Percentiles rank a stretch among this genome's conserved stretches.
phyloP scores from a whole-genome alignment of 257 asterid genomes.

The Ajuga chamaepitys region DNA sequence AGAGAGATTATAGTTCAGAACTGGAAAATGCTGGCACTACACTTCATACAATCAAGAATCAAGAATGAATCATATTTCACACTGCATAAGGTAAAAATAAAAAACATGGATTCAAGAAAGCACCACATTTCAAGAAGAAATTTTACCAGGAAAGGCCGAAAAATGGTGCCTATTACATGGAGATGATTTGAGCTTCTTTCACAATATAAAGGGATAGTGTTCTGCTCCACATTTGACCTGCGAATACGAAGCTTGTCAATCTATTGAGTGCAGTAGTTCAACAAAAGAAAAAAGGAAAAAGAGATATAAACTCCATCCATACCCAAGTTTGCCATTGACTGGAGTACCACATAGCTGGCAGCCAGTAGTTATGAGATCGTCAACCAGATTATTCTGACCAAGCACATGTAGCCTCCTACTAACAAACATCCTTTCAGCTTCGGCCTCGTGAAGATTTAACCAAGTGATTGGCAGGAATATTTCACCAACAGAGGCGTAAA shows the following conservation, averaged over 20 bases:
- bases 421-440: slow-evolving; percentile 57
- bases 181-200: slow-evolving; percentile 39
- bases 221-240: slow-evolving; percentile 34
- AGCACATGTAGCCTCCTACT: slow-evolving; percentile 41
- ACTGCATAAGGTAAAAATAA: background rate
- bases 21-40: background rate
- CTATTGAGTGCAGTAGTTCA: background rate
- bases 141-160: slow-evolving; percentile 65
- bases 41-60: background rate
- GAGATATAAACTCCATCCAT: slow-evolving; percentile 11
- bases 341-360: slow-evolving; percentile 58
- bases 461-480: slow-evolving; percentile 59
- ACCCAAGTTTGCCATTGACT: slow-evolving; percentile 32
- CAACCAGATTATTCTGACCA: slow-evolving; percentile 37
- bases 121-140: background rate
- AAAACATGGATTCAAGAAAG: background rate
- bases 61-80: background rate
- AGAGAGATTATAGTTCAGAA: background rate
- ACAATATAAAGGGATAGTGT: slow-evolving; percentile 36
- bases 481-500: slow-evolving; percentile 65
- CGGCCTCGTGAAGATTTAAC: slow-evolving; percentile 42
- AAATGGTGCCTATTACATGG: slow-evolving; percentile 48
- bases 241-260: slow-evolving; percentile 14
- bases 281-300: background rate
- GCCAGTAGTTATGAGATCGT: slow-evolving; percentile 55